A percentile compares a stretch with the other conserved stretches of the same genome.
These are phyloP conservation scores for Blastobotrys malaysiensis DNA, from an alignment of 1,139 yeast species.

Conservation along the genomic window DNA sequence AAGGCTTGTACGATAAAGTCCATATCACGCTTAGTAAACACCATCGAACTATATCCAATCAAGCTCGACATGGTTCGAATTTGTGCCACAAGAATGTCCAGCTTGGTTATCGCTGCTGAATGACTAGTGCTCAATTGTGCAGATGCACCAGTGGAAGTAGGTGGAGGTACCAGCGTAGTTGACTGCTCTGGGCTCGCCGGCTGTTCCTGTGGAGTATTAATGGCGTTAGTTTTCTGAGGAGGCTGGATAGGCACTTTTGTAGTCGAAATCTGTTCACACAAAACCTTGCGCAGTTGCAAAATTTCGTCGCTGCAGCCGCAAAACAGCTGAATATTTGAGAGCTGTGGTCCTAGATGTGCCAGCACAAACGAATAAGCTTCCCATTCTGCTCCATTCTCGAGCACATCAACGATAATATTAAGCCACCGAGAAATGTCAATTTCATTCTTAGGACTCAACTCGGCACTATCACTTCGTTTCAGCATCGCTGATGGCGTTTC, in stretches of 20 bases:
- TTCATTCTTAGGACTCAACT: conserved; percentile 9
- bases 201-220: conserved; percentile 36
- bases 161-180: neutral
- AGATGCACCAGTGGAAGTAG: neutral
- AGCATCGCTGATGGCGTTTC: conserved; percentile 30
- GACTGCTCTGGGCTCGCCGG: neutral
- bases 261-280: conserved; percentile 57
- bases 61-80: conserved; percentile 63
- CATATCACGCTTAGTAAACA: conserved; percentile 56
- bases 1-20: conserved; percentile 65
- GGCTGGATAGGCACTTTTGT: conserved; percentile 24
- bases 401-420: conserved; percentile 43
- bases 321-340: conserved; percentile 58
- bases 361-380: conserved; percentile 62
- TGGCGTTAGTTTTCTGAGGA: conserved; percentile 23
- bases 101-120: conserved; percentile 39
- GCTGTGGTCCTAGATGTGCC: conserved; percentile 68
- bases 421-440: conserved; percentile 53
- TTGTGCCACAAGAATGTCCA: conserved; percentile 62
- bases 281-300: conserved; percentile 41
- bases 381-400: conserved; percentile 56
- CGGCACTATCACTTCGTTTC: conserved; percentile 13
- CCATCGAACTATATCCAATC: conserved; percentile 54
- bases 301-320: conserved; percentile 43
- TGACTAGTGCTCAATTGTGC: neutral